A percentile compares a stretch with the other conserved stretches of the same genome.
phyloP scores from a whole-genome alignment of 2,329 filamentous ascomycete species.

The Pyrenophora seminiperda region DNA sequence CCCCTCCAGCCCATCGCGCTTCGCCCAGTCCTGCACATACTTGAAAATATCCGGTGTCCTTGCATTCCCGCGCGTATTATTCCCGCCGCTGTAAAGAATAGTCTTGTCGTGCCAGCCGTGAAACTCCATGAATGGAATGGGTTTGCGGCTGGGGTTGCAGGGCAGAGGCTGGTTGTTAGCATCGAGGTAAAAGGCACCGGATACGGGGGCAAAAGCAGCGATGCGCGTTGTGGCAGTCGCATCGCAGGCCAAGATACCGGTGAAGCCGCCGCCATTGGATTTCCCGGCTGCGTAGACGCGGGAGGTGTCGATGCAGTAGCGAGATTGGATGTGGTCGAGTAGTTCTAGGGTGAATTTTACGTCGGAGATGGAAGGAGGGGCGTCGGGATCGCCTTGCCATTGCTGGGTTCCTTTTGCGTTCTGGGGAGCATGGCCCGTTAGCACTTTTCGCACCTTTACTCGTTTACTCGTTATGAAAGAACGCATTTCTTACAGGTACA shows the following conservation, averaged over 20 bases:
- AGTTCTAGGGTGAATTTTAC: slow-evolving; percentile 54
- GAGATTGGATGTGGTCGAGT: slow-evolving; percentile 45
- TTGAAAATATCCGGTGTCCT: slow-evolving; percentile 24
- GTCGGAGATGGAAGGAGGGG: slow-evolving; percentile 49
- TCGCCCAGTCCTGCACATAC: slow-evolving; percentile 49
- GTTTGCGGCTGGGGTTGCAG: slow-evolving; percentile 34
- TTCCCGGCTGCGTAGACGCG: slow-evolving; percentile 58
- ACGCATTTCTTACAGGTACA: slow-evolving; percentile 30
- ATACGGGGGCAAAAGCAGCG: slow-evolving; percentile 57
- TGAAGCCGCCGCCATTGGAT: slow-evolving; percentile 61
- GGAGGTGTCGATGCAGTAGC: slow-evolving; percentile 54
- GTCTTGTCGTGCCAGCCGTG: slow-evolving; percentile 52
- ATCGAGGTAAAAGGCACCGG: slow-evolving; percentile 54
- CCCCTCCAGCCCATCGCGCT: slow-evolving; percentile 40
- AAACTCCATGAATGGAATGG: slow-evolving; percentile 52
- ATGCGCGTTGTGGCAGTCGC: slow-evolving; percentile 50
- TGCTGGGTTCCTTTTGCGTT: slow-evolving; percentile 28
- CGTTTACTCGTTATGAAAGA: neutral
- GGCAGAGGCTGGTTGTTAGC: slow-evolving; percentile 22
- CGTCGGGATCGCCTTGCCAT: slow-evolving; percentile 53
- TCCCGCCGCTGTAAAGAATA: slow-evolving; percentile 50
- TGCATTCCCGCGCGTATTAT: slow-evolving; percentile 26
- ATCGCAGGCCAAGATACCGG: slow-evolving; percentile 56
- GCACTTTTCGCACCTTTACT: too few relatives aligned
- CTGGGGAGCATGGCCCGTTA: slow-evolving; percentile 12